Percentiles rank a stretch among this genome's conserved stretches.
phyloP scores from a whole-genome alignment of 2,329 filamentous ascomycete genomes.

The Aureobasidium uvarum region DNA sequence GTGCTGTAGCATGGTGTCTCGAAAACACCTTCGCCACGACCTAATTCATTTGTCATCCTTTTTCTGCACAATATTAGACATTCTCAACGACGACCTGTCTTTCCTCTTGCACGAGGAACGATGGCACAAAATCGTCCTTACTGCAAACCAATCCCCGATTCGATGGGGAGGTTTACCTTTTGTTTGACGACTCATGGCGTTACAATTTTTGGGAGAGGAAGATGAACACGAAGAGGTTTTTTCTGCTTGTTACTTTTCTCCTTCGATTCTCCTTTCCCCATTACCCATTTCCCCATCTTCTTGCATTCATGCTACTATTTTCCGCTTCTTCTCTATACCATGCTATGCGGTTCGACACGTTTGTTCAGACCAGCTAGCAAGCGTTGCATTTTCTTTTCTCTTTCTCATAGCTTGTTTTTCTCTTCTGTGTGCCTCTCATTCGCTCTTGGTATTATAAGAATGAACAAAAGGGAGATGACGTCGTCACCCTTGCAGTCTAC shows the following conservation, averaged over 20 bases:
- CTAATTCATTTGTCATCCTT: slow-evolving; percentile 4
- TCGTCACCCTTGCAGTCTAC: neutral
- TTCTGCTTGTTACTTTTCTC: slow-evolving; percentile 8
- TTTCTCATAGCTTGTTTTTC: neutral
- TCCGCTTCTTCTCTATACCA: slow-evolving; percentile 13
- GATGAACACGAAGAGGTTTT: slow-evolving; percentile 11
- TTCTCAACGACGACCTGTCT: slow-evolving; percentile 1
- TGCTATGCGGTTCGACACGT: slow-evolving; percentile 6
- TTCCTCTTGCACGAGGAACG: neutral
- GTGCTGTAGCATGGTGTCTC: slow-evolving; percentile 56
- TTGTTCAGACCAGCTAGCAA: slow-evolving; percentile 3
- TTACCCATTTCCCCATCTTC: neutral
- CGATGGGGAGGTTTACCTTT: neutral
- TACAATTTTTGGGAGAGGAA: slow-evolving; percentile 8
- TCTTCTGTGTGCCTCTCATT: neutral
- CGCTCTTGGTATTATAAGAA: slow-evolving; percentile 4
- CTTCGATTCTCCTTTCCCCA: neutral
- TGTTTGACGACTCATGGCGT: slow-evolving; percentile 20
- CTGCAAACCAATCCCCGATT: neutral
- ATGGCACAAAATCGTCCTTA: slow-evolving; percentile 5
- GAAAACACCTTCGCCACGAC: neutral
- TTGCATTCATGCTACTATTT: slow-evolving; percentile 4
- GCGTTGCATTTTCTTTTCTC: slow-evolving; percentile 4
- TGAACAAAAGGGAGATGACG: neutral
- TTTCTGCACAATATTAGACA: slow-evolving; percentile 24